These are phyloP conservation scores for Irpex sp. DNA, from an alignment of 1,284 basidiomycete genomes.

Conservation along the genomic window DNA sequence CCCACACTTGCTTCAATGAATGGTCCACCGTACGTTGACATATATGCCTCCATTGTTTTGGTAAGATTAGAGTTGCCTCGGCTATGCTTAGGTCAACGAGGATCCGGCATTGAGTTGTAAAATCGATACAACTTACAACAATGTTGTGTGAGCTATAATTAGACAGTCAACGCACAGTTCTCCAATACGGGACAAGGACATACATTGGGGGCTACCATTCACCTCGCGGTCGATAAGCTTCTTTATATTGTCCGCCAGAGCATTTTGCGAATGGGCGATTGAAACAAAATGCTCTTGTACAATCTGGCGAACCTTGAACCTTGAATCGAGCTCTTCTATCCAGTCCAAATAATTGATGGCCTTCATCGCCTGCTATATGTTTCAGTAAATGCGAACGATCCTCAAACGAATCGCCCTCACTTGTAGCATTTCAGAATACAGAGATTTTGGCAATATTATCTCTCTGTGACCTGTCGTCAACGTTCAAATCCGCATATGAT, in stretches of 20 bases:
- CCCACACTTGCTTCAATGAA: constrained; percentile 81
- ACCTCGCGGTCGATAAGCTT: constrained; percentile 67
- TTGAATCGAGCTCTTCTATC: constrained; percentile 67
- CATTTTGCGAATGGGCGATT: constrained; percentile 63
- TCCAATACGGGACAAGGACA: constrained; percentile 12
- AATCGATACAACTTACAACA: constrained; percentile 43
- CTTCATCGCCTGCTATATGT: constrained; percentile 46
- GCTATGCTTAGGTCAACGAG: constrained; percentile 9
- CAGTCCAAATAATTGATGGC: constrained; percentile 70
- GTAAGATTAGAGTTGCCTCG: constrained; percentile 80
- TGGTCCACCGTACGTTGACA: constrained; percentile 69
- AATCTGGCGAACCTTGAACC: constrained; percentile 54
- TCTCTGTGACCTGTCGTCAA: constrained; percentile 43
- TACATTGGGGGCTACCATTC: constrained; percentile 42
- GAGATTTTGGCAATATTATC: constrained; percentile 63
- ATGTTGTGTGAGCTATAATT: constrained; percentile 32
- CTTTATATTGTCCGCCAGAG: constrained; percentile 62
- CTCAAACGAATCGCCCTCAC: constrained; percentile 32
- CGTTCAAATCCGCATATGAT: constrained; percentile 1
- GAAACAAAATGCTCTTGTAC: constrained; percentile 58
- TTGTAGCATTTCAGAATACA: constrained; percentile 52
- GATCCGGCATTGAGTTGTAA: neutral
- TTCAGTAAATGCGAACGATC: neutral
- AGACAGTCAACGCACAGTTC: neutral
- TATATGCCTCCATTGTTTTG: constrained; percentile 75